phyloP scores from a whole-genome alignment of 148 eudicot species.

The Rhododendron molle region DNA sequence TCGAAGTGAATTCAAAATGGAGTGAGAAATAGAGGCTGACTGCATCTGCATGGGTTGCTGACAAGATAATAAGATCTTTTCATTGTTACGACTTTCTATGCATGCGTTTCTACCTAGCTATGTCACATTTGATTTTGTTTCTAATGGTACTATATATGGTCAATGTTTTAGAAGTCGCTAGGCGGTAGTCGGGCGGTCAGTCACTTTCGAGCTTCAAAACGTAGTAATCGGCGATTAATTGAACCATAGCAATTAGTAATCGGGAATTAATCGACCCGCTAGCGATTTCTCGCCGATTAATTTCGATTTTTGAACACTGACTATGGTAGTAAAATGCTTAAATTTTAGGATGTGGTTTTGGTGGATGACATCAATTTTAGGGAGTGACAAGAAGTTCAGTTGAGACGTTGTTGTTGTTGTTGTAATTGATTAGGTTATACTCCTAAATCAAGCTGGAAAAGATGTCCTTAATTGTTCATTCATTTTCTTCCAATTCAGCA shows the following conservation, averaged over 20 bases:
- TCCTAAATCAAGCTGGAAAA: not conserved
- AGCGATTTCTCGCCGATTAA: too few species aligned
- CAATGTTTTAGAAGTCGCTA: too few species aligned
- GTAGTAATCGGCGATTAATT: too few species aligned
- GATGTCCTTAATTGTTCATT: not conserved
- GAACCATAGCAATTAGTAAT: too few species aligned
- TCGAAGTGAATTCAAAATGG: too few species aligned
- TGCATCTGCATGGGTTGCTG: too few species aligned
- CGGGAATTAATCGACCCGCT: too few species aligned
- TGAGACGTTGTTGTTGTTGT: not conserved
- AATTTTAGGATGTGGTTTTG: not conserved
- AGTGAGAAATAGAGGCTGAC: not conserved
- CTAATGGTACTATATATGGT: too few species aligned
- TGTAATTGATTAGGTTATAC: not conserved
- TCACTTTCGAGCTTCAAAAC: too few species aligned
- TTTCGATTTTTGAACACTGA: not conserved
- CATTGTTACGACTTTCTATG: not conserved
- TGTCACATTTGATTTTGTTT: not conserved
- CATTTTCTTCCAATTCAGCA: not conserved
- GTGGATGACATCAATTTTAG: not conserved
- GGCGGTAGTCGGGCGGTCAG: too few species aligned
- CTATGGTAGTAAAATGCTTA: not conserved
- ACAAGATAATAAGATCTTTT: not conserved
- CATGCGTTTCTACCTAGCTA: too few species aligned
- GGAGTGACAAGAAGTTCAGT: not conserved